Conservation (phyloP, 257 asterid species). For the Mentha longifolia region DNA sequence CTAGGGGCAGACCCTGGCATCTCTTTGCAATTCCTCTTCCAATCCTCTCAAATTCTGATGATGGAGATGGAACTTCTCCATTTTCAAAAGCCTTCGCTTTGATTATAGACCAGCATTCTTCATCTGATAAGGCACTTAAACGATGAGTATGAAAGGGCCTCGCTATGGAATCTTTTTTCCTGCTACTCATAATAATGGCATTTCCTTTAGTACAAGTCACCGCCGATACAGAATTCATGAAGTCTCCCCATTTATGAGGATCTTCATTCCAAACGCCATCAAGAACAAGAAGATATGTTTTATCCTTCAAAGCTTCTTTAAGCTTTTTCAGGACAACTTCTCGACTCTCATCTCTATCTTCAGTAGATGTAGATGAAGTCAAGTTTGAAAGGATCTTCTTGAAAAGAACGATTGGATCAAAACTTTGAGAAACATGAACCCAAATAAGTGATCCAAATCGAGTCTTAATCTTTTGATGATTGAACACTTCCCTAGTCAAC, state of each 20-base stretch:
- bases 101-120: slow-evolving; percentile 28
- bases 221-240: slow-evolving; percentile 11
- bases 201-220: slow-evolving; percentile 18
- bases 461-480: too few species aligned
- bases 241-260: background rate
- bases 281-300: background rate
- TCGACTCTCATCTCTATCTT: background rate
- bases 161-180: background rate
- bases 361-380: background rate
- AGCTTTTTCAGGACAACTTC: background rate
- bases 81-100: background rate
- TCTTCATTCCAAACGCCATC: background rate
- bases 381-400: background rate
- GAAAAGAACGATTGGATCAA: too few species aligned
- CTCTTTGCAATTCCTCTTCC: background rate
- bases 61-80: too few species aligned
- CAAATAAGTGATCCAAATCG: too few species aligned
- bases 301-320: background rate
- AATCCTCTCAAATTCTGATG: background rate
- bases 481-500: too few species aligned
- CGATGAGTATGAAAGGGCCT: background rate
- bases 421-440: too few species aligned
- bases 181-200: slow-evolving; percentile 30
- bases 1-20: background rate
- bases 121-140: slow-evolving; percentile 24